Base-by-base conservation (phyloP, 2,329 filamentous ascomycete genomes). In the Falciphora oryzae region DNA sequence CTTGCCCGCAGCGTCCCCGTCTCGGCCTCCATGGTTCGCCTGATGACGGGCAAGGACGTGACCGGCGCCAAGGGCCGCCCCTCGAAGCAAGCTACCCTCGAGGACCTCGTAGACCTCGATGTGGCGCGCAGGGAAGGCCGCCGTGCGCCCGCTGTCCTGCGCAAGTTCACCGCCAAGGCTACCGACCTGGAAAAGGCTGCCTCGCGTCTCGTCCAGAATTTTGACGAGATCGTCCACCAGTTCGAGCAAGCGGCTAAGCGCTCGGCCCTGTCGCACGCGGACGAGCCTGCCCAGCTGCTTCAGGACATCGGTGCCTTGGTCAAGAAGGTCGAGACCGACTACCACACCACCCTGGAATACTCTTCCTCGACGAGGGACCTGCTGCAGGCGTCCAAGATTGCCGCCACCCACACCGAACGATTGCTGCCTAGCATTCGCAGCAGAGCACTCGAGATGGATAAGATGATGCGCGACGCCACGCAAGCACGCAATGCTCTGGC, bases 291-390 rank as follows among this genome's bases (percentile, higher is more conserved):
- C 28, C 87, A 89, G 67, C 79, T 97, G 8, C 80, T 95, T 62
- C 85, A 92, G 67, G 95, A 98, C 73, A 92, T 98, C 58, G 89
- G 94, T 73, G 89, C 91, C 0, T 83, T 98, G 64, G 88, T 89
- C 63, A 92, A 88, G 71, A 97, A 97, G 76, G 90, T 99, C 62
- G 87, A 89, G 61, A 91, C 89, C 7, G 95, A 98, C 75, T 91
- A 92, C 72, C 89, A 93, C 69, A 89, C 91, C 68, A 86, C 92
- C 14, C 79, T 92, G 59, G 83, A 84, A 7, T 88, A 93, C 67
- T 80, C 86, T 1, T 85, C 86, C 68, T 88, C 88, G 57, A 79
- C 88, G 69, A 79, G 80, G 53, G 86, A 87, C 68, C 72, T 88
- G 22, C 78, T 82, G 1, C 85, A 87, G 70, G 85, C 83, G 10